phyloP scores from a whole-genome alignment of 441 rosid genomes.

The Biscutella laevigata region DNA sequence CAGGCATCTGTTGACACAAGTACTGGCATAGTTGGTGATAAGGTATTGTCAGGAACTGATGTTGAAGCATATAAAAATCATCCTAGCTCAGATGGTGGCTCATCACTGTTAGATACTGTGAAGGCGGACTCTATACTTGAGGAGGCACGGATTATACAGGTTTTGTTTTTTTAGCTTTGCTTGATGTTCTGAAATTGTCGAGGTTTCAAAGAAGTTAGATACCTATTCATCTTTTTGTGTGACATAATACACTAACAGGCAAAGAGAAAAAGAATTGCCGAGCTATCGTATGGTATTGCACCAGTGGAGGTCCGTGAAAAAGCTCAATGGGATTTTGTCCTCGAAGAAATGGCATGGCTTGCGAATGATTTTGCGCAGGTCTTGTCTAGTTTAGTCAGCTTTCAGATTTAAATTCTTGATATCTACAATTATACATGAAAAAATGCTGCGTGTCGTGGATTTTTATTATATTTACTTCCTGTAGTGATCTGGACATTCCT shows the following conservation, averaged over 20 bases:
- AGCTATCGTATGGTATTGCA: slow-evolving; percentile 55
- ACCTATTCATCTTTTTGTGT: slow-evolving; percentile 15
- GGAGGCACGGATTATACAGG: slow-evolving; percentile 90
- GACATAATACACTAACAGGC: slow-evolving; percentile 51
- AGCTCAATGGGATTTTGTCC: slow-evolving; percentile 95
- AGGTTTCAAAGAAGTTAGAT: slow-evolving; percentile 18
- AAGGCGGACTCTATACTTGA: slow-evolving; percentile 79
- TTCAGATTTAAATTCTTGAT: slow-evolving; percentile 1
- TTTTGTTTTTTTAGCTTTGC: slow-evolving; percentile 26
- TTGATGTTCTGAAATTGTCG: slow-evolving; percentile 15
- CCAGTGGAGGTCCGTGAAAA: slow-evolving; percentile 45
- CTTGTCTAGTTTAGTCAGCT: slow-evolving; percentile 21
- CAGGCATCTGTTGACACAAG: slow-evolving; percentile 32
- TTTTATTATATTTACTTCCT: slow-evolving; percentile 5
- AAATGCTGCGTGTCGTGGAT: slow-evolving; percentile 17
- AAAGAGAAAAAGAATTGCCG: slow-evolving; percentile 76
- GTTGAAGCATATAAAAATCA: slow-evolving; percentile 35
- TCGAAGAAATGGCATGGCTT: slow-evolving; percentile 99
- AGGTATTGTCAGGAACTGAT: slow-evolving; percentile 28
- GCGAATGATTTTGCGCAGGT: slow-evolving; percentile 99
- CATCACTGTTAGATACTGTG: slow-evolving; percentile 41
- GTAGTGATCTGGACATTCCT: background rate
- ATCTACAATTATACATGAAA: background rate
- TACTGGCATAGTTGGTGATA: slow-evolving; percentile 33
- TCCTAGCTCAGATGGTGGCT: slow-evolving; percentile 29